phyloP scores from a whole-genome alignment of 1,284 basidiomycete genomes.

The Microbotryum intermedium region DNA sequence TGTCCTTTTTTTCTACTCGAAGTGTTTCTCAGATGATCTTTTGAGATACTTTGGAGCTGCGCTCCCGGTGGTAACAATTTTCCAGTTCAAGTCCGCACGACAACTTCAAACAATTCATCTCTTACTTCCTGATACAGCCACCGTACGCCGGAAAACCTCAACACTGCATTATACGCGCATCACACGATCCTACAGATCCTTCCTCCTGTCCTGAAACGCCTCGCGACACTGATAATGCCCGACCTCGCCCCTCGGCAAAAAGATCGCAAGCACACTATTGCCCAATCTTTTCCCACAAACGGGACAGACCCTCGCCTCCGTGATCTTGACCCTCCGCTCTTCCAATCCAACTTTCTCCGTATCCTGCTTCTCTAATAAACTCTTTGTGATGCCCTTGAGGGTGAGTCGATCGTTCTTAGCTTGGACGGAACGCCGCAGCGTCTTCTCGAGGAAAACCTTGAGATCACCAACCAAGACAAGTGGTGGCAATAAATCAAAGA shows the following conservation, averaged over 20 bases:
- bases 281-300: not conserved
- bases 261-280: conserved; percentile 31
- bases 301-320: conserved; percentile 73
- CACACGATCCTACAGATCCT: too few species aligned
- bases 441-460: conserved; percentile 65
- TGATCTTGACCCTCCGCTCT: conserved; percentile 74
- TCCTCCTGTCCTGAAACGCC: conserved; percentile 4
- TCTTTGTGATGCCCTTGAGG: conserved; percentile 57
- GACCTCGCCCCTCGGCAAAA: conserved; percentile 63
- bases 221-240: conserved; percentile 75
- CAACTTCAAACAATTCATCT: too few species aligned
- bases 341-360: conserved; percentile 64
- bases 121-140: too few species aligned
- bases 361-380: conserved; percentile 63
- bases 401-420: conserved; percentile 58
- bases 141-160: too few species aligned
- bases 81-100: too few species aligned
- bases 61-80: too few species aligned
- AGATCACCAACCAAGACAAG: conserved; percentile 73
- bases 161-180: too few species aligned
- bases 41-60: too few species aligned
- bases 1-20: too few species aligned
- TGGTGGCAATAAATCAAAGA: conserved; percentile 77
- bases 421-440: conserved; percentile 51
- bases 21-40: too few species aligned